Conservation (phyloP, 192 early-diverging fungal species). For the Pecoramyces ruminantium region DNA sequence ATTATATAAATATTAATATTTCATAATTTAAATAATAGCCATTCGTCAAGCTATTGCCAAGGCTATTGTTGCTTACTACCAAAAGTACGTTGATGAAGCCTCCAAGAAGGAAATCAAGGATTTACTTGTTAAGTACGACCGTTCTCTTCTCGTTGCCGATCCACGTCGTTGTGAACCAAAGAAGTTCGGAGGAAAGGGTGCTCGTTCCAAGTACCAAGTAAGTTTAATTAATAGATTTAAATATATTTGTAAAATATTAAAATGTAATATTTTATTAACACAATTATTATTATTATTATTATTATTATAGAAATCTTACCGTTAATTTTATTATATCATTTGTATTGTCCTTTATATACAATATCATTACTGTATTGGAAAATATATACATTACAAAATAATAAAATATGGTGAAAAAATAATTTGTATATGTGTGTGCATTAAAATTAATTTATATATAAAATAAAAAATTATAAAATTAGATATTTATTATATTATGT, state of each 20-base stretch:
- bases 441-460: neutral
- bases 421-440: neutral
- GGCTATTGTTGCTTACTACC: slow-evolving; percentile 97
- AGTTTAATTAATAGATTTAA: neutral
- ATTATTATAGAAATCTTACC: neutral
- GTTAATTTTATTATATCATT: neutral
- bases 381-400: neutral
- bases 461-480: neutral
- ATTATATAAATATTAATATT: no score
- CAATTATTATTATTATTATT: neutral
- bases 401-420: neutral
- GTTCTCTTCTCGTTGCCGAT: slow-evolving; percentile 94
- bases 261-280: neutral
- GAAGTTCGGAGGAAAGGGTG: slow-evolving; percentile 99
- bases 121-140: slow-evolving; percentile 66
- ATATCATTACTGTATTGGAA: neutral
- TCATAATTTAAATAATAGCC: no score
- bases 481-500: neutral
- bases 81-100: slow-evolving; percentile 98
- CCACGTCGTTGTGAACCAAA: slow-evolving; percentile 98
- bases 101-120: slow-evolving; percentile 99
- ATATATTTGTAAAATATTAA: neutral
- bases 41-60: slow-evolving; percentile 99
- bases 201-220: slow-evolving; percentile 73
- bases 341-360: neutral